Evolutionary conservation across 306 rosid genomes (phyloP), one percentile per base, ranked within the genome.

Genomic region (Benincasa hispida): DNA sequence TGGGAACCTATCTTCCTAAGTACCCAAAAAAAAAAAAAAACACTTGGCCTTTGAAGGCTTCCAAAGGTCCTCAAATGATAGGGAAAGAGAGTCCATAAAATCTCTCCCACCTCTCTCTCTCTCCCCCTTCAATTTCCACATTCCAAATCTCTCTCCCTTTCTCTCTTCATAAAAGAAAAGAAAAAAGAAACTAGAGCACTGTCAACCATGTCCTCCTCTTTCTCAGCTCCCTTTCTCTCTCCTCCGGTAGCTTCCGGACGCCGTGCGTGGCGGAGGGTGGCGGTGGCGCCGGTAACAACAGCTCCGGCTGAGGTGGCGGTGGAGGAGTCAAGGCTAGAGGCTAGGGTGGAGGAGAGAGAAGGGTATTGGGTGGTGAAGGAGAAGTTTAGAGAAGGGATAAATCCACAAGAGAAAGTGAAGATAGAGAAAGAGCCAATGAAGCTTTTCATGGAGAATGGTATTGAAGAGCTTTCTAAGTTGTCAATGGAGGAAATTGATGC

Each of bases 331-430:
- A 91, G 97, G 87, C 27, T 91, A 84, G 96, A 90, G 82, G 80
- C 93, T 5, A 86, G 98, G 75, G 91, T 91, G 81, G 96, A 90
- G 79, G 89, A 89, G 79, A 85, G 78, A 82, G 88, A 87, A 15
- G 95, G 97, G 34, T 90, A 70, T 32, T 94, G 91, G 96, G 86
- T 94, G 8, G 69, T 94, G 86, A 94, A 90, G 79, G 93, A 94
- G 78, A 83, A 90, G 82, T 84, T 83, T 77, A 89, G 96, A 67
- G 85, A 66, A 45, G 96, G 97, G 21, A 87, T 88, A 59, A 91
- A 89, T 76, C 91, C 91, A 75, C 89, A 79, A 24, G 98, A 94
- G 78, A 94, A 94, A 70, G 84, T 91, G 66, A 94, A 94, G 84
- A 76, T 91, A 10, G 90, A 80, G 81, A 90, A 79, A 76, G 98